Base-by-base conservation (phyloP, 371 early-diverging fungal genomes). In the Gilbertella persicaria region DNA sequence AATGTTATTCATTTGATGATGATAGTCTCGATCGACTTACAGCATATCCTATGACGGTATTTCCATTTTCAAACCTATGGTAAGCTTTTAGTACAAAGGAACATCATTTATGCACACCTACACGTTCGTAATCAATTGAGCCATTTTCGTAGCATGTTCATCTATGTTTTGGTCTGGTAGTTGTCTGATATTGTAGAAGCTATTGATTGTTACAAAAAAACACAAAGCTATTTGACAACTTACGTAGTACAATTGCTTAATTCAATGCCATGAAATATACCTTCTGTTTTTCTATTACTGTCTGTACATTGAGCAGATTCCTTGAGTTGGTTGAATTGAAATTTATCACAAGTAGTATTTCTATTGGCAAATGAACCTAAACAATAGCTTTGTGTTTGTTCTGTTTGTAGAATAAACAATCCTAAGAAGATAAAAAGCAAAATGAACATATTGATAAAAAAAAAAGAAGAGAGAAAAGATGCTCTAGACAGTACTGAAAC, bases 41-140 rank as follows among this genome's bases (percentile, higher is more conserved):
- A 3, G 63, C 72, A 48, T 69, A 75, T 48, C 76, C 76, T 66
- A 75, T 72, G 8, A 52, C 44, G 12, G 67, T 75, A 30, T 64
- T 58, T 23, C 76, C 76, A 62, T 75, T 75, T 23, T 75, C 76
- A 45, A 75, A 75, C 0, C 76, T 75, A 51, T 35, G 17, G 8
- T 12, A 5, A 14, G 48, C 65, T 24, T 71, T n/a, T n/a, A n/a
- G n/a, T n/a, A n/a, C n/a, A n/a, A 33, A 33, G 10, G 10, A 9
- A 33, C 6, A 5, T 9, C 13, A 10, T 2, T 10, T 33, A n/a
- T n/a, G n/a, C n/a, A n/a, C n/a, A n/a, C n/a, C n/a, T 33, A 75
- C 76, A 72, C 76, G 46, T 75, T 75, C 29, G 76, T 75, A 24
- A 75, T 75, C 29, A 75, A 36, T 40, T 69, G 60, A 5, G 76